Evolutionary conservation across 805 yeast genomes (phyloP), one percentile per base, ranked within the genome.

Genomic region (Saturnispora galanensis): DNA sequence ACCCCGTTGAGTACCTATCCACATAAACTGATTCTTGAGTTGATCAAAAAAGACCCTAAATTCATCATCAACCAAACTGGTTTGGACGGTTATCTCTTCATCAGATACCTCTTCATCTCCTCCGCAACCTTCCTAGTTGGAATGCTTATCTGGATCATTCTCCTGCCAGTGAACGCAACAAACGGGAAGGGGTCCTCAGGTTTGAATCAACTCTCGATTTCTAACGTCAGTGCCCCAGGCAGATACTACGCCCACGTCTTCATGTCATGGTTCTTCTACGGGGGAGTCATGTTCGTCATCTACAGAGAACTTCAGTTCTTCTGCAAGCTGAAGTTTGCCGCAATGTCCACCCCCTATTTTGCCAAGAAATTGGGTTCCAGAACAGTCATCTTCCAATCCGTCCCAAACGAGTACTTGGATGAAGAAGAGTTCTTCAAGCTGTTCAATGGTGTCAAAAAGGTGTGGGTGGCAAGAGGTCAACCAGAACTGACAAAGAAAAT

Each of bases 11-110:
- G 89, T 1, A 62, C 61, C 16, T 93, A 88, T 31, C 70, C 81
- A 2, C 63, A 79, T 58, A 67, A 73, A 30, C 89, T 97, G 97
- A 46, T 88, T 10, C 50, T 62, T 8, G 79, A 81, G 6, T 58
- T 90, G 28, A 54, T 84, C 41, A 64, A 72, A 39, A 80, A 84
- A 56, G 76, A 86, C 1, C 88, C 84, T 45, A 67, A 82, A 39
- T 84, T 84, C 56, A 70, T 89, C 45, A 76, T 90, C 47, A 79
- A 81, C 52, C 94, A 90, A 56, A 82, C 93, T 16, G 97, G 97
- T 13, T 60, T 90, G n/a, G 97, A 90, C 59, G 97, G 96, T 5
- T 90, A 85, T 66, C 81, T 93, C 58, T 90, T 89, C 61, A 65
- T 88, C 49, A 71, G 98, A 52, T 93, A 84, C 58, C 62, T 93